phyloP scores from a whole-genome alignment of 768 basidiomycete genomes.

The Boletus subcaerulescens region DNA sequence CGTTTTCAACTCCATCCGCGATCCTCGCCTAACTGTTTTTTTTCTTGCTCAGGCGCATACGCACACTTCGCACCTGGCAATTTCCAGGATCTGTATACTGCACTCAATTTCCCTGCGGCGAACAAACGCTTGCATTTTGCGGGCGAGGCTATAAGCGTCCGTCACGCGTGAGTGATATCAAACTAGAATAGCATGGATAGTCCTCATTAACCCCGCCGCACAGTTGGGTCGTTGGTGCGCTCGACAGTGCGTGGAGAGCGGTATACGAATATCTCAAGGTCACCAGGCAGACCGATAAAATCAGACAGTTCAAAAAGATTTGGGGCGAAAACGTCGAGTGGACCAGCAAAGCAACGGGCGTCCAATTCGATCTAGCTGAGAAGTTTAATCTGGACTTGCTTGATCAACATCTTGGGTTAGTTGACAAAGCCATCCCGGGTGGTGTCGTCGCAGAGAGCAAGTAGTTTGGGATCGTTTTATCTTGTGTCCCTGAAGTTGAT shows the following conservation, averaged over 20 bases:
- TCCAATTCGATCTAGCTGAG: no score
- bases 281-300: slow-evolving; percentile 7
- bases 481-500: no score
- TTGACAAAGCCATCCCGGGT: no score
- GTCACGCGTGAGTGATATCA: slow-evolving; percentile 10
- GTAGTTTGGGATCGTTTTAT: no score
- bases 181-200: slow-evolving; percentile 14
- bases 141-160: slow-evolving; percentile 13
- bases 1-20: background rate
- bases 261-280: slow-evolving; percentile 27
- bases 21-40: background rate
- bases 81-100: slow-evolving; percentile 33
- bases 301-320: slow-evolving; percentile 16
- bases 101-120: slow-evolving; percentile 32
- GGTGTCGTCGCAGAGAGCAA: no score
- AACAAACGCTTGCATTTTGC: slow-evolving; percentile 14
- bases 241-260: slow-evolving; percentile 37
- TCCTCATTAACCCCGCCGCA: background rate
- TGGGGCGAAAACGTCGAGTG: slow-evolving; percentile 36
- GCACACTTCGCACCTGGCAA: slow-evolving; percentile 42
- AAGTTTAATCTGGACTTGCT: background rate
- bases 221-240: slow-evolving; percentile 40
- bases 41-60: slow-evolving; percentile 34
- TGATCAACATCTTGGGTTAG: no score
- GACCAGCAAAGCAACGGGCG: background rate